Percentiles rank a stretch among this genome's conserved stretches.
Conservation (phyloP, 2,329 filamentous ascomycete species). For the Basipetospora chlamydospora region DNA sequence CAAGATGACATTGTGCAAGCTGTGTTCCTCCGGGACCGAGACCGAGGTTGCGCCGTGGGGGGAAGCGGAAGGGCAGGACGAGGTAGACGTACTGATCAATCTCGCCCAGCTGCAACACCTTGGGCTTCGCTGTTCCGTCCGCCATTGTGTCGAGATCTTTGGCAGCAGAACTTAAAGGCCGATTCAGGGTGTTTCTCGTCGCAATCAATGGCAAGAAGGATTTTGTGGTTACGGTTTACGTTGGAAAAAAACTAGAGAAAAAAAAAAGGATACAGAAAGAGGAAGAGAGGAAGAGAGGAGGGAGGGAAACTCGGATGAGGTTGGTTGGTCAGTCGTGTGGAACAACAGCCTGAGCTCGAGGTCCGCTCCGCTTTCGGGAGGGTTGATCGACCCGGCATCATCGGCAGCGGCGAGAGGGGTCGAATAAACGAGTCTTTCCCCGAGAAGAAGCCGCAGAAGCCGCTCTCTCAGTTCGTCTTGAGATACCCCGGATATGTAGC, state of each 20-base stretch:
- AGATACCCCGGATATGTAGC: too few relatives aligned
- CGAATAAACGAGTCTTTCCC: too few relatives aligned
- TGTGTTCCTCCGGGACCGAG: background rate
- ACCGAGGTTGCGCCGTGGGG: background rate
- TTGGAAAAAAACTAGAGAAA: conserved; percentile 1
- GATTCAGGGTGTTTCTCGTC: background rate
- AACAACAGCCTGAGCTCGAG: too few relatives aligned
- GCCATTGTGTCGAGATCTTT: background rate
- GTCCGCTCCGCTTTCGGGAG: too few relatives aligned
- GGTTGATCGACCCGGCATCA: too few relatives aligned
- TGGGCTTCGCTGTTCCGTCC: conserved; percentile 12
- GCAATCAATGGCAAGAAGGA: background rate
- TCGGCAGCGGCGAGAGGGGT: too few relatives aligned
- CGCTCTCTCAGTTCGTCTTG: too few relatives aligned
- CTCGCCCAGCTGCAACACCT: conserved; percentile 24
- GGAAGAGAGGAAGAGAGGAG: background rate
- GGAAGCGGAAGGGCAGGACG: background rate
- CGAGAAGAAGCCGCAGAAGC: too few relatives aligned
- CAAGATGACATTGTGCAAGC: background rate
- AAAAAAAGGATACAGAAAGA: background rate
- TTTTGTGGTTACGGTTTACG: background rate
- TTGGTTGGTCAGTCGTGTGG: too few relatives aligned
- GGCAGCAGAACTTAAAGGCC: background rate
- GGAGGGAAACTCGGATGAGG: background rate
- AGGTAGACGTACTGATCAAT: conserved; percentile 21